phyloP scores from a whole-genome alignment of 768 basidiomycete species.

The Collybiopsis luxurians region DNA sequence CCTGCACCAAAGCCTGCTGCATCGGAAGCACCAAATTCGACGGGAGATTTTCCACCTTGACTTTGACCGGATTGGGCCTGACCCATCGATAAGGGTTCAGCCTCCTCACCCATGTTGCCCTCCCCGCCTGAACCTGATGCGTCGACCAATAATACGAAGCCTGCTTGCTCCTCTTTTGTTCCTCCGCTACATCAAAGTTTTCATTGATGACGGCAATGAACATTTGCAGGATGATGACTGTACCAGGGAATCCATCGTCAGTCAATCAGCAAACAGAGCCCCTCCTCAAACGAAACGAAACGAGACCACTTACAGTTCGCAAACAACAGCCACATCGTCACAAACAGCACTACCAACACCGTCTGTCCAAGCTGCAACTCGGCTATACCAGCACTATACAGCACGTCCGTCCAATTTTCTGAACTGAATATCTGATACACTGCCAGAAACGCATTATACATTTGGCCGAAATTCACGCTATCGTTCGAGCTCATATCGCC shows the following conservation, averaged over 20 bases:
- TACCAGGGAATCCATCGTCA: neutral
- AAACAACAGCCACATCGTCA: slow-evolving; percentile 85
- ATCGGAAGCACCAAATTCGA: slow-evolving; percentile 76
- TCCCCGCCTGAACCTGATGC: slow-evolving; percentile 46
- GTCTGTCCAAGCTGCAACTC: slow-evolving; percentile 69
- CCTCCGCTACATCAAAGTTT: slow-evolving; percentile 92
- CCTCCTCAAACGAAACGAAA: neutral
- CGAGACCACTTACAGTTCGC: slow-evolving; percentile 70
- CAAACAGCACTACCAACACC: slow-evolving; percentile 65
- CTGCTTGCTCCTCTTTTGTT: slow-evolving; percentile 82
- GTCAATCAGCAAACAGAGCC: too few relatives aligned
- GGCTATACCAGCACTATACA: slow-evolving; percentile 60
- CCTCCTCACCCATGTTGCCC: slow-evolving; percentile 63
- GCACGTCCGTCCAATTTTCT: slow-evolving; percentile 88
- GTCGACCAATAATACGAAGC: slow-evolving; percentile 65
- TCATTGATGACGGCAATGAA: slow-evolving; percentile 98
- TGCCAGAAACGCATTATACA: slow-evolving; percentile 83
- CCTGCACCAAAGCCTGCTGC: slow-evolving; percentile 71
- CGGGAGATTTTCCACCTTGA: slow-evolving; percentile 69
- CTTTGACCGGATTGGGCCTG: slow-evolving; percentile 66
- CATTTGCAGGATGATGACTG: slow-evolving; percentile 91
- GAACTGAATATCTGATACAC: slow-evolving; percentile 90
- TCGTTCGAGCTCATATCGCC: slow-evolving; percentile 63
- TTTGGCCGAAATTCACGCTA: slow-evolving; percentile 73
- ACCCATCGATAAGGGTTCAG: slow-evolving; percentile 91